Base-by-base conservation (phyloP, 2,329 filamentous ascomycete species). In the Boeremia lycopersici region DNA sequence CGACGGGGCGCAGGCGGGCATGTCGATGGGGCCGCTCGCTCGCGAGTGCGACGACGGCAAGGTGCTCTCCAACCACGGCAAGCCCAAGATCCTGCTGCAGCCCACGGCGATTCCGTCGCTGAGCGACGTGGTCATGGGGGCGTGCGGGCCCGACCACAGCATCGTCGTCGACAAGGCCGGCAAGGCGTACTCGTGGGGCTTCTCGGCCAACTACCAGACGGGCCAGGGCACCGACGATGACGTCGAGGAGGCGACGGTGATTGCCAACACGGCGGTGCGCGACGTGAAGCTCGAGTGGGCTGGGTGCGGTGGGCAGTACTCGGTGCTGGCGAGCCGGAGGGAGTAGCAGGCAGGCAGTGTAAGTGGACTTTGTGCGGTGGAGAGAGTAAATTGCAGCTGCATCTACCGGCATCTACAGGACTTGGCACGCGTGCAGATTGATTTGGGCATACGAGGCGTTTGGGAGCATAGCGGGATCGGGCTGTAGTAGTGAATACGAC, bases 261-360 rank as follows among this genome's bases (percentile, higher is more conserved):
- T 97, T 51, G 89, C 96, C 68, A 96, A 96, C 78, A 89, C 87
- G 11, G 92, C 91, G 36, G 84, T 95, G 26, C 83, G 86, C 28
- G 90, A 85, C 36, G 87, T 89, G 76, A 86, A 87, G 74, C 81
- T 97, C 38, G 82, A 86, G 30, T 91, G 83, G 76, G 90, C 89
- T n/a, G 90, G 90, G 38, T 89, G 89, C n/a, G 93, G 93, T 61
- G 92, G 92, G 5, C 93, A 97, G 71, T 97, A 86, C 74, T 89
- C 87, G 1, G 76, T 90, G 23, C 65, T 90, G n/a, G 80, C 82
- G 33, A 69, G 64, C 43, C 64, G 67, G 59, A 69, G 68, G 49
- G 59, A 64, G 53, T n/a, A n/a, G n/a, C n/a, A n/a, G n/a, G n/a
- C n/a, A n/a, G n/a, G n/a, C n/a, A n/a, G n/a, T n/a, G n/a, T n/a